Evolutionary conservation across 805 yeast species (phyloP).

Genomic region (Saccharomycopsis javanensis): DNA sequence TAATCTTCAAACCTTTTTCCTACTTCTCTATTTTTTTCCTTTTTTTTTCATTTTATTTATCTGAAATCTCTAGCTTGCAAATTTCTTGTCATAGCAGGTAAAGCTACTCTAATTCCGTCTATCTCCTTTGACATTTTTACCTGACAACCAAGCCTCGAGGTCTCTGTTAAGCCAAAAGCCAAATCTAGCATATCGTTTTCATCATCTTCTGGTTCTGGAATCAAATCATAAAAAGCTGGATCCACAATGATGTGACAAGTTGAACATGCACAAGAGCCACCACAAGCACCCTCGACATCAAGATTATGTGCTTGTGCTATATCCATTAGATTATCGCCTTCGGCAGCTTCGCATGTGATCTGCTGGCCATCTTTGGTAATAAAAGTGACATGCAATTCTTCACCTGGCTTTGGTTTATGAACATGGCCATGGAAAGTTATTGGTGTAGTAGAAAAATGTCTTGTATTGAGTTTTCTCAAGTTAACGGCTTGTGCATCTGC

Average conservation of each 20-base stretch:
- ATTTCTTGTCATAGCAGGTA: slow-evolving; percentile 96
- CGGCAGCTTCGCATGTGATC: slow-evolving; percentile 73
- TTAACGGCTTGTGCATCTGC: neutral
- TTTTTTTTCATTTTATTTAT: neutral
- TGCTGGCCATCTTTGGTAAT: slow-evolving; percentile 88
- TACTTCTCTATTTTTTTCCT: neutral
- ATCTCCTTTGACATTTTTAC: slow-evolving; percentile 79
- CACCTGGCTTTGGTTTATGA: slow-evolving; percentile 87
- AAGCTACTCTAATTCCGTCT: slow-evolving; percentile 89
- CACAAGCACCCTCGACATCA: slow-evolving; percentile 98
- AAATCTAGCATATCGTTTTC: slow-evolving; percentile 97
- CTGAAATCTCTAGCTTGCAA: slow-evolving; percentile 74
- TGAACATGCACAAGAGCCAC: slow-evolving; percentile 98
- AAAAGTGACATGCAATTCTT: slow-evolving; percentile 79
- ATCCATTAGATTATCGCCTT: slow-evolving; percentile 85
- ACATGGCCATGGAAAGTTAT: slow-evolving; percentile 64
- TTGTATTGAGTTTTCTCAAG: slow-evolving; percentile 28
- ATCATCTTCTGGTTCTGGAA: slow-evolving; percentile 95
- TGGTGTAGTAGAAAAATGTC: slow-evolving; percentile 25
- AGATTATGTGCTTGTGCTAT: slow-evolving; percentile 89
- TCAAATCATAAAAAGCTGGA: slow-evolving; percentile 82
- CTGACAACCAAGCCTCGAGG: slow-evolving; percentile 94
- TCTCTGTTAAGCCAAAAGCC: slow-evolving; percentile 95
- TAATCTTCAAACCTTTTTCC: no score
- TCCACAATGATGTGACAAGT: slow-evolving; percentile 96